phyloP scores from a whole-genome alignment of 345 rosid genomes.

The Moricandia moricandioides region DNA sequence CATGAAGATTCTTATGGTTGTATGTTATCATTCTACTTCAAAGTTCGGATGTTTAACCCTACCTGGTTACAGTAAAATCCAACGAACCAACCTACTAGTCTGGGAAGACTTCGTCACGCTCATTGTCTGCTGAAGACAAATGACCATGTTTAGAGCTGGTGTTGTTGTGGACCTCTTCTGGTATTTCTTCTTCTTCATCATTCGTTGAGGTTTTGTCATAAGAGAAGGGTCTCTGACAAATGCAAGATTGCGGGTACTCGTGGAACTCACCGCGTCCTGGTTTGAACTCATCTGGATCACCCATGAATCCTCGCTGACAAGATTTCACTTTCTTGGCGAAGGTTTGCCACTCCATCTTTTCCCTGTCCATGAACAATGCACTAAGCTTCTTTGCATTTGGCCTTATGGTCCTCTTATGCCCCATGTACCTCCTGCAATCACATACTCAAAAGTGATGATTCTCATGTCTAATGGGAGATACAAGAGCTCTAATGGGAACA shows the following conservation, averaged over 20 bases:
- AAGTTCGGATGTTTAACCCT: slow-evolving; percentile 1
- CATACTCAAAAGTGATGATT: slow-evolving; percentile 5
- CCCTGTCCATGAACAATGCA: slow-evolving; percentile 63
- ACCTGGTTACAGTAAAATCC: slow-evolving; percentile 31
- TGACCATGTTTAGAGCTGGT: slow-evolving; percentile 28
- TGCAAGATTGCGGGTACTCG: slow-evolving; percentile 80
- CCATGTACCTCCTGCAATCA: slow-evolving; percentile 77
- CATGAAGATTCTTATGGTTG: not conserved
- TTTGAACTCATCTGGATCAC: slow-evolving; percentile 89
- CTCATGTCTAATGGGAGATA: not conserved
- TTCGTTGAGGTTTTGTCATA: slow-evolving; percentile 32
- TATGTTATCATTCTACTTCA: not conserved
- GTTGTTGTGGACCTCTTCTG: slow-evolving; percentile 28
- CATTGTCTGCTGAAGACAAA: slow-evolving; percentile 29
- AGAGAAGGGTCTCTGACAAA: slow-evolving; percentile 59
- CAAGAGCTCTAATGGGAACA: not conserved
- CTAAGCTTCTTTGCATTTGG: slow-evolving; percentile 92
- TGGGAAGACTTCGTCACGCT: slow-evolving; percentile 39
- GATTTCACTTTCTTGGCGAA: slow-evolving; percentile 80
- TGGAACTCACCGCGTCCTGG: slow-evolving; percentile 88
- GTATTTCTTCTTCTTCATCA: slow-evolving; percentile 29
- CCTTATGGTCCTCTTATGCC: slow-evolving; percentile 93
- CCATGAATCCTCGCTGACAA: slow-evolving; percentile 92
- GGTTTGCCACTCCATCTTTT: slow-evolving; percentile 72
- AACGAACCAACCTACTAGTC: slow-evolving; percentile 32